Evolutionary conservation across 176 grass and related monocot species (phyloP), one percentile per base, ranked within the genome.

Genomic region (Eremochloa ophiuroides): DNA sequence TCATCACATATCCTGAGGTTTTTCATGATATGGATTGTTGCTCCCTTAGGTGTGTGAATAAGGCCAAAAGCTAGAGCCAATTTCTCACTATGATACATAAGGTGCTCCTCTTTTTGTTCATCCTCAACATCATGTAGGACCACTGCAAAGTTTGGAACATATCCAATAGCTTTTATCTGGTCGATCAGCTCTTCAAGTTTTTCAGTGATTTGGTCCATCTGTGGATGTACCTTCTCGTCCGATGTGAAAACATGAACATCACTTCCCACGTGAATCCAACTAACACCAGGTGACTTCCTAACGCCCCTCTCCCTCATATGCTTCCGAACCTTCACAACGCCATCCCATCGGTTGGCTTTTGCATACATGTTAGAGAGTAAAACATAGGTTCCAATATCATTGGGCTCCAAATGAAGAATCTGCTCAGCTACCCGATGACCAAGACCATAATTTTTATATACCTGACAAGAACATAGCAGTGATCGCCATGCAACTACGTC

Each of bases 281-380:
- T 93, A 80, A 93, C 85, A 42, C 91, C 91, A 79, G 93, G 90
- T 56, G 91, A 80, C 71, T 97, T 97, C 85, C 89, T 91, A 78
- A 97, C 73, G 6, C 82, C 85, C 80, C 42, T 89, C 76, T 91
- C 63, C 62, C 80, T 93, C 90, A 97, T 97, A 71, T 91, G 69
- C 66, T 89, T 89, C 48, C 88, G 66, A 6, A 93, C 82, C 67
- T 86, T 97, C 23, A 89, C 80, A 9, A 93, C 93, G 6, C 85
- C 90, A 71, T 96, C 93, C 88, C 93, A 96, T 78, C 86, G 59
- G 46, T 93, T 91, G 71, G 86, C 88, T 89, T 96, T 96, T 34
- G 93, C 91, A 84, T 93, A 96, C 93, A 93, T 93, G 58, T 96
- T 93, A 51, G 93, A 96, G 40, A 96, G 69, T 65, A 91, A 79